Conservation (phyloP, 2,329 filamentous ascomycete genomes). For the Fusarium liriodendri region DNA sequence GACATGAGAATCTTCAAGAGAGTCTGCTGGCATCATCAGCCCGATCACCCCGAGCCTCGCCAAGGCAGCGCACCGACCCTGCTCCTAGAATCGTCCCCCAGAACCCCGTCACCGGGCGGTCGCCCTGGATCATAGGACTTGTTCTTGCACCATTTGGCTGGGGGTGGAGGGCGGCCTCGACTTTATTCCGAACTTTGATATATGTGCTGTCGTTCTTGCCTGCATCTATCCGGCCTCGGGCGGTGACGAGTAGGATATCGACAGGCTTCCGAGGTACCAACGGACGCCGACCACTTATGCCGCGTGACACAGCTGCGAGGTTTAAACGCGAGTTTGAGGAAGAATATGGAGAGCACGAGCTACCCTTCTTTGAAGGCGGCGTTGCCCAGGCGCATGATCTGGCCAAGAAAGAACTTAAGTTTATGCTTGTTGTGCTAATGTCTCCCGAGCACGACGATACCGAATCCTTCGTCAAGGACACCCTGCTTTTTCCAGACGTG, state of each 20-base stretch:
- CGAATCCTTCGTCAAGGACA: slow-evolving; percentile 81
- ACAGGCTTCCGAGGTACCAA: slow-evolving; percentile 69
- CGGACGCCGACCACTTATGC: slow-evolving; percentile 80
- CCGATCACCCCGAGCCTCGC: slow-evolving; percentile 37
- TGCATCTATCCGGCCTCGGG: slow-evolving; percentile 67
- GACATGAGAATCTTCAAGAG: slow-evolving; percentile 80
- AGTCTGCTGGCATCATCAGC: slow-evolving; percentile 56
- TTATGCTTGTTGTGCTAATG: slow-evolving; percentile 86
- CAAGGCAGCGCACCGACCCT: slow-evolving; percentile 62
- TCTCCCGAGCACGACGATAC: slow-evolving; percentile 97
- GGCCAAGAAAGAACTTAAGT: slow-evolving; percentile 91
- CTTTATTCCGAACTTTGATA: slow-evolving; percentile 77
- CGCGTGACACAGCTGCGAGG: slow-evolving; percentile 86
- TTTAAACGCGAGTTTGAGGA: slow-evolving; percentile 96
- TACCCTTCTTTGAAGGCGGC: slow-evolving; percentile 88
- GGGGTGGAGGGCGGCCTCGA: slow-evolving; percentile 77
- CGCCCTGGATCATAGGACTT: slow-evolving; percentile 81
- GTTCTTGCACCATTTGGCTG: slow-evolving; percentile 85
- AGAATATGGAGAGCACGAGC: slow-evolving; percentile 78
- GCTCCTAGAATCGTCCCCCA: slow-evolving; percentile 89
- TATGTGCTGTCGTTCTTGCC: slow-evolving; percentile 87
- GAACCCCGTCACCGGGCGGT: slow-evolving; percentile 73
- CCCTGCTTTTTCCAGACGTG: slow-evolving; percentile 81
- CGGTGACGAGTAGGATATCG: slow-evolving; percentile 64
- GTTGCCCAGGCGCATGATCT: slow-evolving; percentile 92